Base-by-base conservation (phyloP, 2,329 filamentous ascomycete species). In the Trichoderma asperellum region DNA sequence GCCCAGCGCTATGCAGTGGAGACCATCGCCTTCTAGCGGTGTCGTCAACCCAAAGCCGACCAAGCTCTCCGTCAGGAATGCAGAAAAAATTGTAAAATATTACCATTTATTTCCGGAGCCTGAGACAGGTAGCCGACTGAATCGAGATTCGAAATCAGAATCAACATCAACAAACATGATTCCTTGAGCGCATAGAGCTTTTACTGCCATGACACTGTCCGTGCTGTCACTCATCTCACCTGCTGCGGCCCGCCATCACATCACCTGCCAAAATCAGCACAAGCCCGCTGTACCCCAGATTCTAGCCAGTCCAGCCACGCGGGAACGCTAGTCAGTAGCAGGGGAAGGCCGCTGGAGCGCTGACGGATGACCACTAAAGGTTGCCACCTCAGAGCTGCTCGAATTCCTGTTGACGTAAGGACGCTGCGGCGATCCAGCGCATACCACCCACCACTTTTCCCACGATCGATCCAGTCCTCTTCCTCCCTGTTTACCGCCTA, bases 381-480 rank as follows among this genome's bases (percentile, higher is more conserved):
- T 27, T 21, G 40, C 37, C 34, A 49, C 55, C 24, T 21, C 40
- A 35, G 32, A 37, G 37, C 12, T 2, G 37, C 37, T 62, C 62
- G 29, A 58, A 65, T 65, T 69, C 68, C 68, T 34, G 61, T 69
- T 69, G 68, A 69, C 68, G 68, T 69, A 69, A 69, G 55, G 21
- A 32, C 43, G 40, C 32, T 49, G 35, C n/a, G 29, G n/a, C 61
- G 43, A 49, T 52, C 61, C 53, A 43, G 43, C 32, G 61, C 47
- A 64, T 52, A 21, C 49, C 49, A 29, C 32, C 62, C 37, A 6
- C 56, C 35, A 27, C 18, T 21, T 12, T 47, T 57, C 52, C 37
- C 37, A 43, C 37, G 16, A 29, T 67, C 60, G 8, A 21, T 14
- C 37, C 37, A 18, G 37, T 27, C n/a, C 59, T 43, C 60, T 49